A percentile compares a stretch with the other conserved stretches of the same genome.
Evolutionary conservation across 257 asterid species (phyloP).

Genomic region (Salvia hispanica): DNA sequence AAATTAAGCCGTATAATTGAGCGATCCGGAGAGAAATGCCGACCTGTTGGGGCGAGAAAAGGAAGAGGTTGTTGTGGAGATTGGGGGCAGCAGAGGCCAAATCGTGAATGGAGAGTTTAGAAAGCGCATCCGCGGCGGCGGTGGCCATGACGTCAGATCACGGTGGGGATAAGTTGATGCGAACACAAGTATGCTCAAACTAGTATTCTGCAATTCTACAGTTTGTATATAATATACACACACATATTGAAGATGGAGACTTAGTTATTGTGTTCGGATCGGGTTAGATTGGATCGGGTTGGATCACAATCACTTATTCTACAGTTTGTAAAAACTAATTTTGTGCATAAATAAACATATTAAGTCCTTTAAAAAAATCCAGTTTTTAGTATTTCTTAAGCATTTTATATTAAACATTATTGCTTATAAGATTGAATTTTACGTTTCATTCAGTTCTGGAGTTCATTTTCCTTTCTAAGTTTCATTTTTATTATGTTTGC

Average conservation of each 20-base stretch:
- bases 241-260: neutral
- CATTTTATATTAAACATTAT: no score
- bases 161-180: conserved; percentile 22
- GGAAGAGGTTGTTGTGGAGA: conserved; percentile 60
- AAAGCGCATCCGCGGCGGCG: conserved; percentile 49
- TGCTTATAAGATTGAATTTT: no score
- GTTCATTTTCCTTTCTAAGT: no score
- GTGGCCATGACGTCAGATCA: conserved; percentile 45
- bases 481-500: no score
- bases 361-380: no score
- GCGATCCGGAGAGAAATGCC: neutral
- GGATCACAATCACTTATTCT: no score
- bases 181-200: conserved; percentile 12
- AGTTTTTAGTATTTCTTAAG: no score
- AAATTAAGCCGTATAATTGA: neutral
- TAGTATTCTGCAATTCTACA: neutral
- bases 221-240: conserved; percentile 14
- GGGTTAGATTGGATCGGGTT: no score
- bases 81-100: conserved; percentile 58
- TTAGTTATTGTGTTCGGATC: conserved; percentile 19
- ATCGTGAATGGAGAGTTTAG: conserved; percentile 48
- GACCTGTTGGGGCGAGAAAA: conserved; percentile 77
- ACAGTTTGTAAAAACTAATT: no score
- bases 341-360: no score
- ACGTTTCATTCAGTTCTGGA: no score